Conservation (phyloP, 176 grass and related monocot genomes). For the Eleusine coracana region DNA sequence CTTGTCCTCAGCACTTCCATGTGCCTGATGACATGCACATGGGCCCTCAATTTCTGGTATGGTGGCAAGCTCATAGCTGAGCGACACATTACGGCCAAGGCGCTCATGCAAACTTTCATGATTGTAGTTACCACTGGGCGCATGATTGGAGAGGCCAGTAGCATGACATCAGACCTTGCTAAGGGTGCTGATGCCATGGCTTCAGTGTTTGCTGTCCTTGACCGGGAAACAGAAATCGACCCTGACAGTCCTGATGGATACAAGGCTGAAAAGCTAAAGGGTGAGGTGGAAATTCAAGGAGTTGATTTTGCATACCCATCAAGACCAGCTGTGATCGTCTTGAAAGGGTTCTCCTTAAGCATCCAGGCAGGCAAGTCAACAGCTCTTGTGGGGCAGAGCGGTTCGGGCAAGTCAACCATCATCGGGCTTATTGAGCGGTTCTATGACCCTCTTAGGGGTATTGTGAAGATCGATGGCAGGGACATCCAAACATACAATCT, state of each 20-base stretch:
- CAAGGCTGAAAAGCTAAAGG: conserved; percentile 58
- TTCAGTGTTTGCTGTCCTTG: conserved; percentile 80
- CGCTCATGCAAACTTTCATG: conserved; percentile 85
- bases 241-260: conserved; percentile 68
- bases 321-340: conserved; percentile 64
- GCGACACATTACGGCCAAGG: conserved; percentile 59
- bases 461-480: conserved; percentile 68
- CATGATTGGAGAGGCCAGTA: conserved; percentile 88
- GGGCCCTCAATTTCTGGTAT: conserved; percentile 94
- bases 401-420: conserved; percentile 95
- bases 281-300: conserved; percentile 71
- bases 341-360: conserved; percentile 80
- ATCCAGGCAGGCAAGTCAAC: conserved; percentile 82
- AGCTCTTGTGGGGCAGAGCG: conserved; percentile 89
- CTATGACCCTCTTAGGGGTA: conserved; percentile 81
- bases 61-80: conserved; percentile 74
- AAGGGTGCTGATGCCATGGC: conserved; percentile 84
- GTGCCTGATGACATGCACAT: conserved; percentile 74
- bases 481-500: conserved; percentile 80
- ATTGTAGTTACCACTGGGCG: conserved; percentile 89
- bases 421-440: conserved; percentile 90
- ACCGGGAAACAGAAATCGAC: conserved; percentile 73
- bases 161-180: conserved; percentile 94
- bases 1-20: conserved; percentile 71
- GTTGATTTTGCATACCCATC: conserved; percentile 86